Evolutionary conservation across 371 early-diverging fungal species (phyloP), one percentile per base, ranked within the genome.

Genomic region (Umbelopsis sp.): DNA sequence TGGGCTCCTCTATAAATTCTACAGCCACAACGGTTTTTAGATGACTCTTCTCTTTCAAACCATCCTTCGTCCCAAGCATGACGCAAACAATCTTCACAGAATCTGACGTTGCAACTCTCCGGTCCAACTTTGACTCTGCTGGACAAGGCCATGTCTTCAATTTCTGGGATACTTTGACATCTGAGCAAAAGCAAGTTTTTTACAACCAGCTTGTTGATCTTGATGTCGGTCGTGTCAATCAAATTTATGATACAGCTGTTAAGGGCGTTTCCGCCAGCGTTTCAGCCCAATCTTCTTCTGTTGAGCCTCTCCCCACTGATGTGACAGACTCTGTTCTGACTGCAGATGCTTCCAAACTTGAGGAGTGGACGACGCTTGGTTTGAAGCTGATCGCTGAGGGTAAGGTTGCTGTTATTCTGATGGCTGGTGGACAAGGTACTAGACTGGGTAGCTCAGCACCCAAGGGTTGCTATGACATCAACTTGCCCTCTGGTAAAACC

Each of bases 381-480:
- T 78, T 96, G 72, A 73, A 80, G 29, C 77, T 87, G 68, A 95
- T 99, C 76, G 88, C 91, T 44, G 80, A 89, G 70, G 92, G 92
- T 81, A 88, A 95, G 77, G 97, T 98, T n/a, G 97, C 90, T 25
- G 97, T 98, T 41, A 92, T 98, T 70, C 81, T 97, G 66, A 82
- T 97, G 76, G 95, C 96, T 20, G 96, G 96, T 75, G 96, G 96
- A 38, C 93, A 94, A 83, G 95, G 95, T 64, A 92, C 97, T 53
- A 88, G 96, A 46, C 86, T 97, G 65, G 96, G 97, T 25, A 92
- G 93, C 37, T 82, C 89, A 0, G 94, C 83, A 18, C 97, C 97
- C 63, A 96, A 95, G 84, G 97, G 97, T 22, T 96, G 96, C 85
- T 97, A 94, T 77, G 89, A 96, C 78, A 94, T 97, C 71, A 78